Percentiles rank a stretch among this genome's conserved stretches.
Conservation (phyloP, 495 filamentous ascomycete species). For the Echria macrotheca region DNA sequence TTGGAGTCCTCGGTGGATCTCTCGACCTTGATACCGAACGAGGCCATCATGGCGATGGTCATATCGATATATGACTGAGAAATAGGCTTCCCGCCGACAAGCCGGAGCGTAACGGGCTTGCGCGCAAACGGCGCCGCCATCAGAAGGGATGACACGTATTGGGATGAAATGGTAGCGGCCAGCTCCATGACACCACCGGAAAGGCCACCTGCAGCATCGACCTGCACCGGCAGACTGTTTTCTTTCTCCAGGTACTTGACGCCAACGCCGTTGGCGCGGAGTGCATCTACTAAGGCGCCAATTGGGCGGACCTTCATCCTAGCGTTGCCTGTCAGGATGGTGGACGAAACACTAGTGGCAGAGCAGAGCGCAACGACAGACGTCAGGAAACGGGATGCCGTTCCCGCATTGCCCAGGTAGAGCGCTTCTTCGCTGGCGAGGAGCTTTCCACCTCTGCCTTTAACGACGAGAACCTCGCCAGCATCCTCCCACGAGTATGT, state of each 20-base stretch:
- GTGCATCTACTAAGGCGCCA: slow-evolving; percentile 85
- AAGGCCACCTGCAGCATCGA: slow-evolving; percentile 78
- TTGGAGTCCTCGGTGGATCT: slow-evolving; percentile 58
- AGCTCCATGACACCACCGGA: slow-evolving; percentile 88
- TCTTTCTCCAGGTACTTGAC: slow-evolving; percentile 79
- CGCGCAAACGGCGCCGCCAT: slow-evolving; percentile 98
- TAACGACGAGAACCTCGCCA: slow-evolving; percentile 82
- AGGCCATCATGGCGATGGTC: slow-evolving; percentile 96
- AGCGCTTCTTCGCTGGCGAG: slow-evolving; percentile 68
- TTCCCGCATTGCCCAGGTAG: slow-evolving; percentile 95
- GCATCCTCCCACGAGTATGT: slow-evolving; percentile 91
- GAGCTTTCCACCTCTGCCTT: slow-evolving; percentile 81
- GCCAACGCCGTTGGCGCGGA: slow-evolving; percentile 74
- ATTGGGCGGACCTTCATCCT: slow-evolving; percentile 97
- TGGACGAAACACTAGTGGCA: slow-evolving; percentile 54
- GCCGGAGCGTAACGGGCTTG: slow-evolving; percentile 79
- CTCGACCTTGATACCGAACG: slow-evolving; percentile 79
- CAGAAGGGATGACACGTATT: slow-evolving; percentile 93
- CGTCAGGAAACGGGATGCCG: slow-evolving; percentile 91
- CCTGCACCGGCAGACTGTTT: slow-evolving; percentile 75
- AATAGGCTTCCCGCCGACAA: slow-evolving; percentile 92
- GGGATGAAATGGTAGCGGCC: slow-evolving; percentile 89
- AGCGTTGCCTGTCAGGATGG: slow-evolving; percentile 85
- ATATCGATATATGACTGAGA: slow-evolving; percentile 98
- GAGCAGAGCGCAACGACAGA: slow-evolving; percentile 83